These are phyloP conservation scores for Arthrobotrys megalospora DNA, from an alignment of 2,329 filamentous ascomycete genomes.

Conservation along the genomic window DNA sequence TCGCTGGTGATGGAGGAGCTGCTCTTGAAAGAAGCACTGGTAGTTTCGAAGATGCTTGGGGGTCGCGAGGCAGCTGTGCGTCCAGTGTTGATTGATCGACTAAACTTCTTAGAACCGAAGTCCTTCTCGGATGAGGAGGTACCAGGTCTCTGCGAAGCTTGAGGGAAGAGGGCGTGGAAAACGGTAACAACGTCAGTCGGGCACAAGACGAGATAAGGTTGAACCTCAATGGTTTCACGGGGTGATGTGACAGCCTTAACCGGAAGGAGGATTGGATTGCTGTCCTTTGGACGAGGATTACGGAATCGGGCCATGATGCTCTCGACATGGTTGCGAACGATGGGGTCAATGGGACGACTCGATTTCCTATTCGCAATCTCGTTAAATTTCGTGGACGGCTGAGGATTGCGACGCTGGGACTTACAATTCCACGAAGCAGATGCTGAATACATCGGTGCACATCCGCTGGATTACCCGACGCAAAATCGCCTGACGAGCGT, in stretches of 20 bases:
- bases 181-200: conserved; percentile 84
- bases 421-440: conserved; percentile 64
- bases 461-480: conserved; percentile 70
- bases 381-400: conserved; percentile 1
- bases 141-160: conserved; percentile 54
- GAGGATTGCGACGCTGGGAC: background rate
- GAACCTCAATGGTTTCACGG: conserved; percentile 82
- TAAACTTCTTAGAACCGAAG: conserved; percentile 69
- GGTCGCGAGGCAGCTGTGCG: conserved; percentile 48
- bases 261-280: conserved; percentile 71
- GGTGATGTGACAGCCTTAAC: conserved; percentile 81
- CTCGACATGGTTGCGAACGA: conserved; percentile 64
- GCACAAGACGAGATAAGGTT: conserved; percentile 84
- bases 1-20: conserved; percentile 81
- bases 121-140: conserved; percentile 68
- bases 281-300: conserved; percentile 69
- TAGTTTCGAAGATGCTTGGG: conserved; percentile 70
- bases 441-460: conserved; percentile 64
- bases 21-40: conserved; percentile 80
- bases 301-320: conserved; percentile 64
- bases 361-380: conserved; percentile 62
- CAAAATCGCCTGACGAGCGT: conserved; percentile 83
- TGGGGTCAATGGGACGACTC: conserved; percentile 64
- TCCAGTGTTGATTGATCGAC: conserved; percentile 52
- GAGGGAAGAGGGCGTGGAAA: conserved; percentile 85